A percentile compares a stretch with the other conserved stretches of the same genome.
Conservation (phyloP, 225 moss, liverwort and hornwort species). For the Ulota crispa region DNA sequence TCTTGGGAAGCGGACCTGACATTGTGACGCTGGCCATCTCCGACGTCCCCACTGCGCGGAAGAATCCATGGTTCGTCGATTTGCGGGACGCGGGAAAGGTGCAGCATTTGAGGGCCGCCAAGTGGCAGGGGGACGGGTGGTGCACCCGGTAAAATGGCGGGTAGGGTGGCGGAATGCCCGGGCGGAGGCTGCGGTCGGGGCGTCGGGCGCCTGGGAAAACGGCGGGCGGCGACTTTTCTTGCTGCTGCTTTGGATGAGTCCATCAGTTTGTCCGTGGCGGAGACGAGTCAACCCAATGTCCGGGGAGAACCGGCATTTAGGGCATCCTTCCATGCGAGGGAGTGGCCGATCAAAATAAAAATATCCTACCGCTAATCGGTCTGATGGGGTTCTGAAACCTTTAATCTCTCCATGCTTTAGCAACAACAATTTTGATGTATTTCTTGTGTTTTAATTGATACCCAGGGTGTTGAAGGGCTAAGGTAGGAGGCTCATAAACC, state of each 20-base stretch:
- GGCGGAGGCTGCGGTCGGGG: too few species aligned
- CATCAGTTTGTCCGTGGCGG: neutral
- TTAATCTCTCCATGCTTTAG: too few species aligned
- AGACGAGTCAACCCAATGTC: neutral
- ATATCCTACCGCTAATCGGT: too few species aligned
- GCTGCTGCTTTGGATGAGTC: neutral
- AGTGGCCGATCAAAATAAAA: too few species aligned
- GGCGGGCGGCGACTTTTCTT: neutral
- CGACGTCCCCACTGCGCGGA: neutral
- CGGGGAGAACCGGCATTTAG: too few species aligned
- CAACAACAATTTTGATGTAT: too few species aligned
- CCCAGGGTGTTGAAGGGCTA: too few species aligned
- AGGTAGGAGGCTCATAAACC: too few species aligned
- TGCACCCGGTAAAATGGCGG: neutral
- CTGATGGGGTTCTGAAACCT: too few species aligned
- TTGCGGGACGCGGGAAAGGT: neutral
- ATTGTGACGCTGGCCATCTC: neutral
- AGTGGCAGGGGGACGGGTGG: neutral
- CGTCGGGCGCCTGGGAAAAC: neutral
- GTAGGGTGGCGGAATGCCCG: neutral
- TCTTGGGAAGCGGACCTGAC: neutral
- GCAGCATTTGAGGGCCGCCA: neutral
- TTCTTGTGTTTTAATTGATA: too few species aligned
- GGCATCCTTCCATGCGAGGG: too few species aligned
- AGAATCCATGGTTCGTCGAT: neutral